phyloP scores from a whole-genome alignment of 140 eudicot genomes.

The Ambrosia hybrid region DNA sequence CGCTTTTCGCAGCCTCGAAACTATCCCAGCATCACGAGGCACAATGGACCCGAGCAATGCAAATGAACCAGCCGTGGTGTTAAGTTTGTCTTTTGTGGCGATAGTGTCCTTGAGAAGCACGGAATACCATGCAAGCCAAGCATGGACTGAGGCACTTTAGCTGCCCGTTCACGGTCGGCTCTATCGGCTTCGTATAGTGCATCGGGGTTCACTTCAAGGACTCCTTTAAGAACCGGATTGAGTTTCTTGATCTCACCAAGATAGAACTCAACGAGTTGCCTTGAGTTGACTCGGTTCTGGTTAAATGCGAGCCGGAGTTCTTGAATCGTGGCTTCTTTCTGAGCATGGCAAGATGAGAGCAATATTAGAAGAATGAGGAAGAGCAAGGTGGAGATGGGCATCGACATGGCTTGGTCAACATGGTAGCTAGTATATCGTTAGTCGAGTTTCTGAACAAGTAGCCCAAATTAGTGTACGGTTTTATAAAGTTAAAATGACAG shows the following conservation, averaged over 20 bases:
- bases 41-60: constrained; percentile 70
- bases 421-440: background rate
- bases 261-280: constrained; percentile 64
- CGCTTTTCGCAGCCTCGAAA: constrained; percentile 53
- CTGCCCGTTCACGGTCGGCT: constrained; percentile 53
- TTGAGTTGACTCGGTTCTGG: constrained; percentile 44
- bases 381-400: background rate
- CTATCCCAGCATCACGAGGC: constrained; percentile 66
- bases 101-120: constrained; percentile 70
- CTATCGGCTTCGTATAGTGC: constrained; percentile 51
- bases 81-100: constrained; percentile 60
- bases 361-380: constrained; percentile 23
- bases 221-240: constrained; percentile 50
- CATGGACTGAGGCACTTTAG: constrained; percentile 29
- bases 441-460: background rate
- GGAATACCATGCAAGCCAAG: constrained; percentile 55
- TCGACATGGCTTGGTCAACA: constrained; percentile 12
- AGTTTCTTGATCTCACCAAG: constrained; percentile 50
- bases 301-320: constrained; percentile 39
- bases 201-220: constrained; percentile 80
- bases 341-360: constrained; percentile 23
- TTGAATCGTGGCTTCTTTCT: constrained; percentile 41
- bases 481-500: constrained; percentile 18
- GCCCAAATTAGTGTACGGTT: background rate
- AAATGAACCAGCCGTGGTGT: constrained; percentile 65